Evolutionary conservation across 2,329 filamentous ascomycete species (phyloP), one percentile per base, ranked within the genome.

Genomic region (Colletotrichum godetiae): DNA sequence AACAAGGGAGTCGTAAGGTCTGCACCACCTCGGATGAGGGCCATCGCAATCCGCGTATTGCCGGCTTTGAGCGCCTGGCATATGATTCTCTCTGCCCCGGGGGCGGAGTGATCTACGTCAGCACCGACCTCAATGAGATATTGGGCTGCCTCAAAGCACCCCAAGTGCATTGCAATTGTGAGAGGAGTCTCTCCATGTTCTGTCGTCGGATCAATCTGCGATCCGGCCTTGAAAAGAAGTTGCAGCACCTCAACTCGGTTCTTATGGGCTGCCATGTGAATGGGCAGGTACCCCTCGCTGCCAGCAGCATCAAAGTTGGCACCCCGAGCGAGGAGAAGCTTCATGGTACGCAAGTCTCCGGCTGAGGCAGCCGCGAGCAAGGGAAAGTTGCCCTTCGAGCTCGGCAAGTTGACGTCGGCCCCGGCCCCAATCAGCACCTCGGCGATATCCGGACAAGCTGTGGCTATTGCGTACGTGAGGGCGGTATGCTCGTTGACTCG

Each of bases 281-380:
- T 73, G n/a, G 78, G 75, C 8, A 74, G 71, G 31, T 74, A 77
- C 1, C 79, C 76, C 12, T 66, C 60, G 12, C 67, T 66, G 57
- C 69, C 74, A 7, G 52, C 31, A 8, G 67, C 73, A 11, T 76
- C 73, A 5, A 74, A 65, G 3, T 74, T 65, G 46, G 77, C 78
- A 15, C 73, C 72, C 8, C 65, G 72, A 13, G 67, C 64, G 10
- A 79, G 67, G 5, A 79, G 60, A 5, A 76, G 61, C 49, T 74
- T 73, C 27, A 73, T 70, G 49, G 77, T 75, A 74, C 86, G 66
- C 78, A 84, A n/a, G 75, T 81, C 60, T 81, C 84, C 73, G 81
- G 86, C 67, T 79, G 84, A 75, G 27, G 90, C 92, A 77, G 90
- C 90, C 8, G 76, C 65, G 11, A 78, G 75, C 10, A 79, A 72